Conservation (phyloP, 306 rosid species). For the Morella rubra region DNA sequence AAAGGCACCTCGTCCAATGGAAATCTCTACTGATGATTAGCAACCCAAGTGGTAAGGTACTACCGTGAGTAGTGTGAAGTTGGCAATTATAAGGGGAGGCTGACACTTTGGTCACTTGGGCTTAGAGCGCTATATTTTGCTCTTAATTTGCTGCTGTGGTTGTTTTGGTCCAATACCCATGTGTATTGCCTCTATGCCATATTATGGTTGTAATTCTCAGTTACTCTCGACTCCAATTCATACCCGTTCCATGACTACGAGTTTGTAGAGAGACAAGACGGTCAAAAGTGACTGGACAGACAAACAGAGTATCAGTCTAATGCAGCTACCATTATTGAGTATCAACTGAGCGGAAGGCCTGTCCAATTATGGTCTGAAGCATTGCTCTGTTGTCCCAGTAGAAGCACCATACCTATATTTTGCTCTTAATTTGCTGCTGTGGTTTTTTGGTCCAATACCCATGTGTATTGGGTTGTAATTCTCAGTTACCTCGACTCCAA, state of each 20-base stretch:
- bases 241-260: slow-evolving; percentile 37
- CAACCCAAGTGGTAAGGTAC: slow-evolving; percentile 49
- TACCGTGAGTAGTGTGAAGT: slow-evolving; percentile 52
- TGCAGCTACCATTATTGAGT: neutral
- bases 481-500: slow-evolving; percentile 58
- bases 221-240: slow-evolving; percentile 55
- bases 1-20: slow-evolving; percentile 77
- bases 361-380: neutral
- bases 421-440: slow-evolving; percentile 63
- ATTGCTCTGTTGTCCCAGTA: neutral
- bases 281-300: too few species aligned
- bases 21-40: slow-evolving; percentile 60
- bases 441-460: slow-evolving; percentile 90
- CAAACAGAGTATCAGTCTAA: slow-evolving; percentile 18
- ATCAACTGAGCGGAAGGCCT: neutral
- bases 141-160: slow-evolving; percentile 65
- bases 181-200: slow-evolving; percentile 38
- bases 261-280: slow-evolving; percentile 5
- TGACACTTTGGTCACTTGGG: slow-evolving; percentile 78
- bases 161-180: slow-evolving; percentile 84
- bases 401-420: slow-evolving; percentile 37
- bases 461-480: slow-evolving; percentile 53
- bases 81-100: slow-evolving; percentile 73
- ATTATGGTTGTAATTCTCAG: slow-evolving; percentile 40
- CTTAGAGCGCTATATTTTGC: slow-evolving; percentile 78